These are phyloP conservation scores for Rosa persica DNA, from an alignment of 306 rosid species.

Conservation along the genomic window DNA sequence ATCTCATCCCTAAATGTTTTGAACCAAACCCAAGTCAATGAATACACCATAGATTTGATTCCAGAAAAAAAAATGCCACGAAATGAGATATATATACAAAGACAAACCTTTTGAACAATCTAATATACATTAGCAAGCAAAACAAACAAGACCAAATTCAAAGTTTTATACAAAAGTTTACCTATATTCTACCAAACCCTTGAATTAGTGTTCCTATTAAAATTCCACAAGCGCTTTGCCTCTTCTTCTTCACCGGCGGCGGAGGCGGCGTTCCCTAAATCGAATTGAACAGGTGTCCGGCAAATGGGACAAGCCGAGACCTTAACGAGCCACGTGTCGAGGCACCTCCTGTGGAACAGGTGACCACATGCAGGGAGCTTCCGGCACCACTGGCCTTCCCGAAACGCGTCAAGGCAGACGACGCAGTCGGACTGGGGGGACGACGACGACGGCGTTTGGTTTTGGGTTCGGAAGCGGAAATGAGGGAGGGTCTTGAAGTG, in stretches of 20 bases:
- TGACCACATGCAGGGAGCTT: conserved; percentile 63
- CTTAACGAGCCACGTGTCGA: conserved; percentile 80
- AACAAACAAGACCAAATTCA: conserved; percentile 2
- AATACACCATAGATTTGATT: background rate
- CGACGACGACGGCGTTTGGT: conserved; percentile 14
- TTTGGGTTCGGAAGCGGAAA: conserved; percentile 40
- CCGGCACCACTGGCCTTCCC: conserved; percentile 73
- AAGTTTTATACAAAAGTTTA: conserved; percentile 14
- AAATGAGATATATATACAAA: background rate
- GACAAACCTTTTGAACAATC: background rate
- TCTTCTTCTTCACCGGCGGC: conserved; percentile 19
- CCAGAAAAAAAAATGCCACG: no score
- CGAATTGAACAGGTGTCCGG: conserved; percentile 61
- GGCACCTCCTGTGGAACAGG: conserved; percentile 63
- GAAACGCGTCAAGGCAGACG: conserved; percentile 67
- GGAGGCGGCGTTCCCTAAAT: conserved; percentile 11
- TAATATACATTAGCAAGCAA: background rate
- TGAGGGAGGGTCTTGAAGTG: conserved; percentile 58
- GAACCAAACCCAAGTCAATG: background rate
- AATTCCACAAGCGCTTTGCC: conserved; percentile 30
- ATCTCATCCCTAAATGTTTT: background rate
- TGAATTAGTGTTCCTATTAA: conserved; percentile 25
- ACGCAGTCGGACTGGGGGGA: conserved; percentile 66
- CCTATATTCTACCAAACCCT: conserved; percentile 34
- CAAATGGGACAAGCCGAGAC: conserved; percentile 77